phyloP scores from a whole-genome alignment of 768 basidiomycete species.

The Agaricus subrufescens region DNA sequence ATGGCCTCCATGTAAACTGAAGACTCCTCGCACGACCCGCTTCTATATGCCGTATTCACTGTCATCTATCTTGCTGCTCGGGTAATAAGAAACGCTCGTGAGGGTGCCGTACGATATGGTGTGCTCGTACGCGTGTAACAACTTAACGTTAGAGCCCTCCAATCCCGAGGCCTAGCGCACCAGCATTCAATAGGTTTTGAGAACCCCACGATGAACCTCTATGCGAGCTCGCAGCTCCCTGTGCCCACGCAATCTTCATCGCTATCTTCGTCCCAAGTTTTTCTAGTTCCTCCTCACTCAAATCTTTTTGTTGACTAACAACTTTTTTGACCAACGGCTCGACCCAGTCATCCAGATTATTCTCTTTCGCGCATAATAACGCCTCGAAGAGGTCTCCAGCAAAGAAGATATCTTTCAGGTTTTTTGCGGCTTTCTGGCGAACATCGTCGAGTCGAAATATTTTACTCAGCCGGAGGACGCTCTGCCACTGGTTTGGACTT shows the following conservation, averaged over 20 bases:
- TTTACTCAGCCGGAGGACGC: constrained; percentile 3
- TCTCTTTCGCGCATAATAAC: constrained; percentile 1
- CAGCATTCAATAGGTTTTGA: too few relatives aligned
- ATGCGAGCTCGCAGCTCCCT: neutral
- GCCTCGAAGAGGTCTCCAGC: constrained; percentile 4
- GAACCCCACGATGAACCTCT: too few relatives aligned
- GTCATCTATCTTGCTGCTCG: too few relatives aligned
- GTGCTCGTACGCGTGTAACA: too few relatives aligned
- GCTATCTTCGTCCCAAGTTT: neutral
- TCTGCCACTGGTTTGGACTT: neutral
- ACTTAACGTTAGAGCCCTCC: too few relatives aligned
- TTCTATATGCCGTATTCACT: too few relatives aligned
- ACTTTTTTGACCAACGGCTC: neutral
- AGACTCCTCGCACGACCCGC: too few relatives aligned
- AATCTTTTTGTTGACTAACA: neutral
- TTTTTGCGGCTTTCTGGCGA: neutral
- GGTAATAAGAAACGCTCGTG: too few relatives aligned
- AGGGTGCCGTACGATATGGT: too few relatives aligned
- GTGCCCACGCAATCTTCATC: constrained; percentile 6
- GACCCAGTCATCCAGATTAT: constrained; percentile 5
- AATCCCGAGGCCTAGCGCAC: too few relatives aligned
- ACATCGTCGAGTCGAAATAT: neutral
- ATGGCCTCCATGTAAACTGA: too few relatives aligned
- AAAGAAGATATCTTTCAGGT: constrained; percentile 4
- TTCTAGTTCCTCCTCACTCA: neutral